Evolutionary conservation across 495 filamentous ascomycete genomes (phyloP).

Genomic region (Penicillium bialowiezense): DNA sequence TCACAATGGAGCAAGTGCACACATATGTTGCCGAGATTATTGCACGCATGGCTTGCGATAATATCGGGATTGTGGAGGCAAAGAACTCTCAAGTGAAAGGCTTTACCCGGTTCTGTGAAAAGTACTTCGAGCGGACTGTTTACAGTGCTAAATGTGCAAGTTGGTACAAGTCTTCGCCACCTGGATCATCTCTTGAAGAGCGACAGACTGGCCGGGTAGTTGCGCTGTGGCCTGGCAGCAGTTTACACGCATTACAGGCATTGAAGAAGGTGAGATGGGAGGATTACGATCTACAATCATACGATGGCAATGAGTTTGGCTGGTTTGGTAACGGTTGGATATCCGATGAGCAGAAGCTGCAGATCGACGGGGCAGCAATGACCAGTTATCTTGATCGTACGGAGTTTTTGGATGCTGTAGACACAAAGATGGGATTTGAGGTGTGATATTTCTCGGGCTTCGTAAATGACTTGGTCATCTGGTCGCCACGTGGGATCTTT

Average conservation of each 20-base stretch:
- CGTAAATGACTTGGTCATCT: too few species aligned
- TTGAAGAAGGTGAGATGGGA: slow-evolving; percentile 38
- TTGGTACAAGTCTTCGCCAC: slow-evolving; percentile 45
- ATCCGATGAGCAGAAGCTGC: slow-evolving; percentile 31
- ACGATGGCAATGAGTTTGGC: slow-evolving; percentile 31
- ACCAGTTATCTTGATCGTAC: neutral
- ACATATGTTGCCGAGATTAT: slow-evolving; percentile 52
- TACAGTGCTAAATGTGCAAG: slow-evolving; percentile 47
- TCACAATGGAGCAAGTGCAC: slow-evolving; percentile 43
- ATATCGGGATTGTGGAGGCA: slow-evolving; percentile 39
- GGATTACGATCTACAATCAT: slow-evolving; percentile 38
- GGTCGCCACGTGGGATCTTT: too few species aligned
- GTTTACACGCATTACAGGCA: slow-evolving; percentile 34
- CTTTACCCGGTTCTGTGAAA: slow-evolving; percentile 45
- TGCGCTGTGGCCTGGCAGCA: slow-evolving; percentile 43
- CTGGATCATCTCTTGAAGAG: slow-evolving; percentile 13
- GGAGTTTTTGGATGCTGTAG: neutral
- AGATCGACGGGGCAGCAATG: slow-evolving; percentile 17
- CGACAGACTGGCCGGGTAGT: slow-evolving; percentile 30
- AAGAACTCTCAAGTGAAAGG: slow-evolving; percentile 38
- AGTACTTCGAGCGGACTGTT: slow-evolving; percentile 46
- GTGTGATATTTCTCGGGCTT: too few species aligned
- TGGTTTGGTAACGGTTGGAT: slow-evolving; percentile 45
- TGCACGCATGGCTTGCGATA: slow-evolving; percentile 46
- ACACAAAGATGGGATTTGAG: neutral